Evolutionary conservation across 2,329 filamentous ascomycete genomes (phyloP), one percentile per base, ranked within the genome.

Genomic region (Salinomyces thailandicus): DNA sequence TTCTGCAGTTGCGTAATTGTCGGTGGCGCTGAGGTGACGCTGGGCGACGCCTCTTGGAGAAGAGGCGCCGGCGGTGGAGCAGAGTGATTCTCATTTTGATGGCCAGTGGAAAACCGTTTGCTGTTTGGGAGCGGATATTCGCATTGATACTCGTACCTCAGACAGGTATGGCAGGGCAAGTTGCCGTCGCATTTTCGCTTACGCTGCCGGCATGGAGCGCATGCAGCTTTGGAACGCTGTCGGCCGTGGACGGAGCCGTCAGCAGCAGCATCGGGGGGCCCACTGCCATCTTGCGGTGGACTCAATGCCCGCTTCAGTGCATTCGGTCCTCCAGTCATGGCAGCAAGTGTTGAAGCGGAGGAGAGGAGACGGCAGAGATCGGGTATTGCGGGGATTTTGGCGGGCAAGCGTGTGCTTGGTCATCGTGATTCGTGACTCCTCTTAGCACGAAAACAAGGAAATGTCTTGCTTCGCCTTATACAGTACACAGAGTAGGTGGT

Each of bases 91-190:
- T n/a, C n/a, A n/a, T n/a, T n/a, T n/a, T n/a, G n/a, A n/a, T n/a
- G n/a, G n/a, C n/a, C n/a, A n/a, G n/a, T n/a, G n/a, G n/a, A n/a
- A n/a, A n/a, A n/a, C n/a, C n/a, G n/a, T n/a, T n/a, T n/a, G n/a
- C n/a, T n/a, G n/a, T n/a, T n/a, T n/a, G n/a, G n/a, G n/a, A n/a
- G 43, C n/a, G 50, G 40, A 42, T 55, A 58, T 36, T 56, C 50
- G 52, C 55, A 58, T 41, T 52, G 42, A 39, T 58, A 58, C 36
- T 58, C 55, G 38, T 58, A 58, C 14, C 55, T 49, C n/a, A 55
- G 43, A 33, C 55, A 58, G 6, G 55, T 58, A 2, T 47, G 51
- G 37, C 55, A 58, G 9, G 55, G 55, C 7, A 51, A 41, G 16
- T 42, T 39, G 28, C 55, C 55, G 39, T 58, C 54, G 44, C 51